Evolutionary conservation across 106 monocot genomes (phyloP).

Genomic region (Alisma plantagoaquatica): DNA sequence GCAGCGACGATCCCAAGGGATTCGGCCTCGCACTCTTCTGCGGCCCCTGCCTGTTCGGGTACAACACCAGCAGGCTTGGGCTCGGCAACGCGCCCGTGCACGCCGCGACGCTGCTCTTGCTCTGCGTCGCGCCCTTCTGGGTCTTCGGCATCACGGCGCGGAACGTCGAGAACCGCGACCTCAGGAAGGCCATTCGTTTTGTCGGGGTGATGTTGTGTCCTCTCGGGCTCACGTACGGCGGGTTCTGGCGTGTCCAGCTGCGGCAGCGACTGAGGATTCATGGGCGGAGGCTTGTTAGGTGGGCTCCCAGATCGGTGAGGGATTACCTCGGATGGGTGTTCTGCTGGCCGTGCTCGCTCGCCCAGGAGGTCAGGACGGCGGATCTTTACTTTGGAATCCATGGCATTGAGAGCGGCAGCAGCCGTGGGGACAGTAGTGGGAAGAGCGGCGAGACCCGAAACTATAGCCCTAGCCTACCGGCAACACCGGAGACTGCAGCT

Average conservation of each 20-base stretch:
- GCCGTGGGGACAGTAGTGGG: no score
- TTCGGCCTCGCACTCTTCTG: constrained; percentile 19
- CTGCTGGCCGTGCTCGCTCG: no score
- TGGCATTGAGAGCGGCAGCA: no score
- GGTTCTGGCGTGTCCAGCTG: constrained; percentile 28
- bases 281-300: no score
- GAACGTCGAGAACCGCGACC: constrained; percentile 11
- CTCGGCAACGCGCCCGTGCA: constrained; percentile 24
- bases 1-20: constrained; percentile 12
- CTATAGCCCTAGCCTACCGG: no score
- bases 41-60: constrained; percentile 11
- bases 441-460: no score
- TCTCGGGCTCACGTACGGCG: constrained; percentile 30
- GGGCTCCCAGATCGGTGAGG: no score
- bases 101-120: constrained; percentile 7
- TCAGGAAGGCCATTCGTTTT: constrained; percentile 8
- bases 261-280: no score
- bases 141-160: constrained; percentile 16
- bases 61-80: background rate
- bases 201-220: constrained; percentile 9
- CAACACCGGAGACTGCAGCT: no score
- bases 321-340: no score
- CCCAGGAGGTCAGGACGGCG: no score
- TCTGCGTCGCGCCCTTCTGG: constrained; percentile 15
- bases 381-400: no score